Percentiles rank a stretch among this genome's conserved stretches.
These are phyloP conservation scores for Flaveria linearis DNA, from an alignment of 129 eudicot genomes.

Conservation along the genomic window DNA sequence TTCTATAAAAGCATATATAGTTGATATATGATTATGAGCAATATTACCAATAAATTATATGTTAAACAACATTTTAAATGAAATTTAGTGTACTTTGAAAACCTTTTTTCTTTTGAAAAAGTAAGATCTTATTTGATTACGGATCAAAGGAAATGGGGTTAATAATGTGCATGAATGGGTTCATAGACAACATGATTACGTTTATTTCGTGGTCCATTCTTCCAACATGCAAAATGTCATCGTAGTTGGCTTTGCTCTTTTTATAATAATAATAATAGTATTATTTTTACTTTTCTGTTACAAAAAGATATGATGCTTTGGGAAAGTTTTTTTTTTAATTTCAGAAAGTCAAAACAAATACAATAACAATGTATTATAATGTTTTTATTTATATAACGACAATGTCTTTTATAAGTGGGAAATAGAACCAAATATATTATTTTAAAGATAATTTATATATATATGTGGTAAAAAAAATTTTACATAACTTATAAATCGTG, in stretches of 20 bases:
- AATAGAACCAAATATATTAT: background rate
- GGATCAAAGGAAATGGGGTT: conserved; percentile 36
- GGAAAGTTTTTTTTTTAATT: background rate
- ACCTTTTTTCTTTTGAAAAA: conserved; percentile 22
- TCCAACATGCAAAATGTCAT: conserved; percentile 31
- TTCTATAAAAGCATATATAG: background rate
- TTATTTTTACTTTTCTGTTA: background rate
- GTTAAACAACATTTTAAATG: conserved; percentile 2
- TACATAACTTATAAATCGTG: too few species aligned
- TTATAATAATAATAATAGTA: background rate
- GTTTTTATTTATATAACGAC: background rate
- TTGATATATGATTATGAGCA: background rate
- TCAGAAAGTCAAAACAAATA: conserved; percentile 6
- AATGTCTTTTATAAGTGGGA: background rate
- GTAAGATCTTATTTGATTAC: conserved; percentile 32
- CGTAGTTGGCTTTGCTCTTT: conserved; percentile 17
- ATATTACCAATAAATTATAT: background rate
- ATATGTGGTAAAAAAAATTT: too few species aligned
- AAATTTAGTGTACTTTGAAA: conserved; percentile 27
- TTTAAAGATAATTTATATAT: too few species aligned
- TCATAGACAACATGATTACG: conserved; percentile 43
- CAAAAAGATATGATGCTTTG: background rate
- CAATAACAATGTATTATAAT: background rate
- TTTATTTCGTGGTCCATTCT: conserved; percentile 43
- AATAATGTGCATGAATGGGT: conserved; percentile 42